Conservation (phyloP, 169 alveolate genomes). For the Blepharisma undulans region DNA sequence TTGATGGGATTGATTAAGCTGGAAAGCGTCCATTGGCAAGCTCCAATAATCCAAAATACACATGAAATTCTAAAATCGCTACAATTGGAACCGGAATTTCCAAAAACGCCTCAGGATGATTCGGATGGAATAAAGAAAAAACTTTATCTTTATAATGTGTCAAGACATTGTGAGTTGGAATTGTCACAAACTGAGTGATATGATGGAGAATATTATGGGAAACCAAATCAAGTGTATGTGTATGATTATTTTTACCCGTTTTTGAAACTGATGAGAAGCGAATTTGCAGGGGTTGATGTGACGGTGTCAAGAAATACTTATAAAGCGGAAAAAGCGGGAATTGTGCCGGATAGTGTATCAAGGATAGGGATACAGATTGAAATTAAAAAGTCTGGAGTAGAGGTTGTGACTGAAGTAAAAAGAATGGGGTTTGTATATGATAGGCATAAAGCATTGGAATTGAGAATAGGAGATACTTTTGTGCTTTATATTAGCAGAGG, state of each 20-base stretch:
- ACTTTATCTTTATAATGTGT: constrained; percentile 29
- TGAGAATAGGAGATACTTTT: constrained; percentile 38
- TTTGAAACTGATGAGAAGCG: constrained; percentile 3
- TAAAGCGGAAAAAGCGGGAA: constrained; percentile 28
- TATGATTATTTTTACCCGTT: constrained; percentile 37
- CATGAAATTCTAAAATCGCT: neutral
- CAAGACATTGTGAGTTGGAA: constrained; percentile 36
- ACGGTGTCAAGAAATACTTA: constrained; percentile 26
- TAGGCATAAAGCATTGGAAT: constrained; percentile 13
- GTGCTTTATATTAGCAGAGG: constrained; percentile 42
- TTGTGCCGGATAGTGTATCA: constrained; percentile 38
- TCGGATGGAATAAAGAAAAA: constrained; percentile 23
- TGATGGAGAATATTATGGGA: constrained; percentile 25
- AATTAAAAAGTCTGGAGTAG: neutral
- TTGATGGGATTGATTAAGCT: constrained; percentile 10
- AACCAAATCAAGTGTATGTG: neutral
- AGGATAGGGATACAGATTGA: constrained; percentile 39
- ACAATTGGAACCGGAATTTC: constrained; percentile 26
- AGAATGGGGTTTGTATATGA: constrained; percentile 40
- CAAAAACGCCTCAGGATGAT: constrained; percentile 10
- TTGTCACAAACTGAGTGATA: constrained; percentile 35
- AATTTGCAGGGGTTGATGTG: constrained; percentile 45
- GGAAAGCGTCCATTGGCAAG: constrained; percentile 23
- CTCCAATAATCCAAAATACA: constrained; percentile 38
- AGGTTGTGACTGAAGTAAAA: constrained; percentile 30